These are phyloP conservation scores for Gyrodon lividus DNA, from an alignment of 768 basidiomycete genomes.

Conservation along the genomic window DNA sequence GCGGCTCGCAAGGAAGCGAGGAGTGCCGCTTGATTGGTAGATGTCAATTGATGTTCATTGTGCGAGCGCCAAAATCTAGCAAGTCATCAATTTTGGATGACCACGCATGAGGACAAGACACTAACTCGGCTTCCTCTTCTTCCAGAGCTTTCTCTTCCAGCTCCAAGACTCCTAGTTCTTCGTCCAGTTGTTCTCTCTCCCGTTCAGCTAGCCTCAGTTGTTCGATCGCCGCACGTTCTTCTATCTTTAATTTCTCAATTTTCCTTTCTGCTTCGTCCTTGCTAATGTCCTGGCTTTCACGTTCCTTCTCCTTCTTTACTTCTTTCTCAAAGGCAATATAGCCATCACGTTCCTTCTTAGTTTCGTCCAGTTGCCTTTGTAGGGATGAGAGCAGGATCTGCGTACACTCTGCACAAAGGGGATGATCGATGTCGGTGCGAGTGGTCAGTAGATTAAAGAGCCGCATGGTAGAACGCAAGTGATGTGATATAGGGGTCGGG, in stretches of 20 bases:
- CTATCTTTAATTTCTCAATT: constrained; percentile 68
- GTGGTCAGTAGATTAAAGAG: constrained; percentile 77
- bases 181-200: constrained; percentile 73
- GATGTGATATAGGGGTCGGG: constrained; percentile 75
- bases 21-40: constrained; percentile 66
- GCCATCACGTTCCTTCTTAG: constrained; percentile 87
- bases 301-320: constrained; percentile 76
- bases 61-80: constrained; percentile 79
- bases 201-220: constrained; percentile 75
- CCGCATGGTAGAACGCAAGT: constrained; percentile 70
- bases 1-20: constrained; percentile 72
- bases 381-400: constrained; percentile 74
- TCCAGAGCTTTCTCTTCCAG: constrained; percentile 76
- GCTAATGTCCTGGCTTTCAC: constrained; percentile 58
- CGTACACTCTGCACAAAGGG: constrained; percentile 93
- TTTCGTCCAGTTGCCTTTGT: constrained; percentile 82
- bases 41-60: constrained; percentile 65
- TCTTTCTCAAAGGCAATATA: constrained; percentile 93
- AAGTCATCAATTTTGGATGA: constrained; percentile 5
- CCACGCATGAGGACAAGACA: constrained; percentile 11
- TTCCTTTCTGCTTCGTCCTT: constrained; percentile 68
- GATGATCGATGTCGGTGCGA: constrained; percentile 83
- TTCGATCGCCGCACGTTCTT: constrained; percentile 67
- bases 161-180: constrained; percentile 69
- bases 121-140: constrained; percentile 81